Base-by-base conservation (phyloP, 441 rosid species). In the Erodium moschatum region DNA sequence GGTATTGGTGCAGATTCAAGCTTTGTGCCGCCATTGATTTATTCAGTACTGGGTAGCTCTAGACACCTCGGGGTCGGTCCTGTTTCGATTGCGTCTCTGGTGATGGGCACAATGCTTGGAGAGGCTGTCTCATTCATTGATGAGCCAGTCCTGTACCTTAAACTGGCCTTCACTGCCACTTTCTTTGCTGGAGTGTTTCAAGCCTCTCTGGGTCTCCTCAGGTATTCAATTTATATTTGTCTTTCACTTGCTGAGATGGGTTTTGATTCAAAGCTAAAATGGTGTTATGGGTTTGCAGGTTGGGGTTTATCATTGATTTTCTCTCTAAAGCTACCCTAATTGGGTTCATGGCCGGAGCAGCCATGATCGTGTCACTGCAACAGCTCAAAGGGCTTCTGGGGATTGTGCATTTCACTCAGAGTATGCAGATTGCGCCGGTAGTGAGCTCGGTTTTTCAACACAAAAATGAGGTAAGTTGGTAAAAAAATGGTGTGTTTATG, bases 271-370 rank as follows among this genome's bases (percentile, higher is more conserved):
- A 50, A 50, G 9, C 58, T 13, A 50, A 50, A 50, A 50, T 50
- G 58, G 58, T 15, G 9, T 50, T 13, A 12, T 15, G 58, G 33
- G 4, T 65, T 65, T 38, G 48, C 91, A 93, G 99, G 89, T 80
- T 94, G 66, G 99, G 99, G 1, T 94, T 91, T 80, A 67, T 89
- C 48, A 94, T 94, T 33, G 97, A 94, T 82, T 94, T 94, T 72
- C 86, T 94, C 21, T 94, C 99, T 13, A 89, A 87, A 85, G 97
- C 97, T 24, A 94, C 97, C 6, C 85, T 94, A 65, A 75, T 91
- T 38, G 99, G 99, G 67, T 94, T 94, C 82, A 94, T 87, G 87
- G 97, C 99, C 52, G 99, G 97, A 21, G 99, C 99, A 27, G 99
- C 99, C 19, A 78, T 94, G 61, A 91, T 94, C 67, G 97, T 94